A percentile compares a stretch with the other conserved stretches of the same genome.
These are phyloP conservation scores for Torulaspora pretoriensis DNA, from an alignment of 1,139 yeast species.

Conservation along the genomic window DNA sequence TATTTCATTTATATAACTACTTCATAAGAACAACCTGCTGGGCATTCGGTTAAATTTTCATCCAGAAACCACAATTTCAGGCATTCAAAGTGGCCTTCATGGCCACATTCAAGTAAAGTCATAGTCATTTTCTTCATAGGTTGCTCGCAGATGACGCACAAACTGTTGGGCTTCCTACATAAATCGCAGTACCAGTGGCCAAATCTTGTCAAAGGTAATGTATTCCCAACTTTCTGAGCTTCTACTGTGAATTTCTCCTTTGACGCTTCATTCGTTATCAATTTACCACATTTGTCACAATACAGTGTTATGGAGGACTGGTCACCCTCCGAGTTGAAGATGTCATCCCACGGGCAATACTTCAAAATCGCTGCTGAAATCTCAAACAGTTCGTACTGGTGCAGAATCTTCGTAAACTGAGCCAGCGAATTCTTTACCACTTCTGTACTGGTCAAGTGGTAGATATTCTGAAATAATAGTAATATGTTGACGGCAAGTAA, in stretches of 20 bases:
- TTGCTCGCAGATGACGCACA: constrained; percentile 76
- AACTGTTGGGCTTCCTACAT: constrained; percentile 57
- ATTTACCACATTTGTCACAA: constrained; percentile 63
- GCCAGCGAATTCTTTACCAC: constrained; percentile 31
- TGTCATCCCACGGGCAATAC: constrained; percentile 35
- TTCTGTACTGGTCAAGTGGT: constrained; percentile 25
- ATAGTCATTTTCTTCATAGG: constrained; percentile 73
- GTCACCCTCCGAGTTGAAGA: constrained; percentile 28
- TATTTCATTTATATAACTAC: constrained; percentile 1
- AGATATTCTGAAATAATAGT: constrained; percentile 30
- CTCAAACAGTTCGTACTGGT: constrained; percentile 35
- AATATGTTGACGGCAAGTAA: constrained; percentile 29
- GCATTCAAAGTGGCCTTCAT: constrained; percentile 81
- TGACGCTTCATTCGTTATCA: constrained; percentile 60
- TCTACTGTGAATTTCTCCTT: constrained; percentile 39
- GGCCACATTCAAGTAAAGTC: constrained; percentile 76
- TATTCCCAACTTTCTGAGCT: constrained; percentile 18
- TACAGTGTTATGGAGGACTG: constrained; percentile 53
- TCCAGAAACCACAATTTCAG: constrained; percentile 71
- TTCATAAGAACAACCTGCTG: constrained; percentile 57
- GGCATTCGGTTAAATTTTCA: constrained; percentile 66
- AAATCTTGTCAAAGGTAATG: constrained; percentile 32
- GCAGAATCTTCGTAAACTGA: constrained; percentile 33
- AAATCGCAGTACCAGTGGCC: constrained; percentile 86
- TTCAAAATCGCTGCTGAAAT: constrained; percentile 35